Conservation (phyloP, 441 rosid genomes). For the Aleurites moluccanus region DNA sequence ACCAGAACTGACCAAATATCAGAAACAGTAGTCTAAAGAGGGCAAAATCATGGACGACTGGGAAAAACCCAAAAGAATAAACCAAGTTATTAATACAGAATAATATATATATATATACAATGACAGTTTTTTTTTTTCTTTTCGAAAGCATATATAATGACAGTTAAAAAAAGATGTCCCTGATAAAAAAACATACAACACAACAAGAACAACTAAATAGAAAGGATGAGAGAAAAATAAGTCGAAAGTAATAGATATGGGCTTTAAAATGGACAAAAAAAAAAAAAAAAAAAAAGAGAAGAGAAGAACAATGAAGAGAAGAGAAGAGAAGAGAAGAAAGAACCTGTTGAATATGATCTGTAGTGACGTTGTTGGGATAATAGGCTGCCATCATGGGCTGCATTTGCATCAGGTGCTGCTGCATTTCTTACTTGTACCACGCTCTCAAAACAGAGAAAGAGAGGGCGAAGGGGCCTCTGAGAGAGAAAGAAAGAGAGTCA, state of each 20-base stretch:
- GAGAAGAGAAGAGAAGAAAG: slow-evolving; percentile 30
- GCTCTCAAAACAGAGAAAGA: slow-evolving; percentile 28
- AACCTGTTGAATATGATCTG: slow-evolving; percentile 99
- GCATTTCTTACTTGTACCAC: slow-evolving; percentile 45
- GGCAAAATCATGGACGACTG: background rate
- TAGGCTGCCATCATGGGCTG: slow-evolving; percentile 99
- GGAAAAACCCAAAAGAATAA: background rate
- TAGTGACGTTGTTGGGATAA: slow-evolving; percentile 98
- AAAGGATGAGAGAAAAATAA: background rate
- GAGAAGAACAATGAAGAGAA: slow-evolving; percentile 9
- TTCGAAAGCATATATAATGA: no score
- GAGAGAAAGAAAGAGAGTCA: background rate
- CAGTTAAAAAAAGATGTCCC: background rate
- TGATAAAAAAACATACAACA: background rate
- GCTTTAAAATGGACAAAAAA: background rate
- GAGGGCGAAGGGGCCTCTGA: slow-evolving; percentile 11
- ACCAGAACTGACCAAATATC: slow-evolving; percentile 16
- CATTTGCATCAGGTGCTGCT: slow-evolving; percentile 99
- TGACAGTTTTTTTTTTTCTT: no score
- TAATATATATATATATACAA: no score
- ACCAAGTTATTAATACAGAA: background rate
- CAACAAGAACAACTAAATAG: background rate
- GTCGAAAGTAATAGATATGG: background rate
- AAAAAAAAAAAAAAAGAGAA: background rate
- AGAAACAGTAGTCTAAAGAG: slow-evolving; percentile 5